phyloP scores from a whole-genome alignment of 371 early-diverging fungal genomes.

The Coemansia sp. region DNA sequence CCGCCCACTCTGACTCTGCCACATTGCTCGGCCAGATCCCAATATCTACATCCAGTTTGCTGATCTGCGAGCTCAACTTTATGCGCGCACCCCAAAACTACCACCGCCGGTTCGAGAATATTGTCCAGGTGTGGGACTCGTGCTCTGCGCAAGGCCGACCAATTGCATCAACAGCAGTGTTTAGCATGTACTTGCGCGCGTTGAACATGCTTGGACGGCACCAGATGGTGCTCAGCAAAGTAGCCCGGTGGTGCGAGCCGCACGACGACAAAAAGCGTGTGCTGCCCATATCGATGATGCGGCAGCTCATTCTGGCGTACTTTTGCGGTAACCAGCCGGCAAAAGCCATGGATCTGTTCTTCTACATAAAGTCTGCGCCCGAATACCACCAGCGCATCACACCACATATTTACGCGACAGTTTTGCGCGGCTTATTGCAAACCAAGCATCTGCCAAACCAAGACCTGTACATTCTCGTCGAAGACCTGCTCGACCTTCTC shows the following conservation, averaged over 20 bases:
- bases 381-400: slow-evolving; percentile 11
- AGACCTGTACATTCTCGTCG: slow-evolving; percentile 9
- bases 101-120: slow-evolving; percentile 17
- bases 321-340: slow-evolving; percentile 30
- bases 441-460: slow-evolving; percentile 1
- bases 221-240: slow-evolving; percentile 22
- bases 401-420: slow-evolving; percentile 25
- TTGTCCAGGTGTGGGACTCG: slow-evolving; percentile 30
- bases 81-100: slow-evolving; percentile 12
- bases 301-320: slow-evolving; percentile 37
- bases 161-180: slow-evolving; percentile 11
- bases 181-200: slow-evolving; percentile 39
- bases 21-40: slow-evolving; percentile 25
- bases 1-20: slow-evolving; percentile 5
- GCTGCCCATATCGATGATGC: slow-evolving; percentile 12
- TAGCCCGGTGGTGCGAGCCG: background rate
- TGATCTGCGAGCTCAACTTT: slow-evolving; percentile 37
- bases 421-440: slow-evolving; percentile 22
- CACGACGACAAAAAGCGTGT: background rate
- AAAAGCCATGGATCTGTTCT: slow-evolving; percentile 26
- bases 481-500: slow-evolving; percentile 24
- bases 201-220: slow-evolving; percentile 31
- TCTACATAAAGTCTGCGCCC: background rate
- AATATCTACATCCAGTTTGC: slow-evolving; percentile 6
- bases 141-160: slow-evolving; percentile 12